Base-by-base conservation (phyloP, 2,329 filamentous ascomycete genomes). In the Huntiella omanensis region DNA sequence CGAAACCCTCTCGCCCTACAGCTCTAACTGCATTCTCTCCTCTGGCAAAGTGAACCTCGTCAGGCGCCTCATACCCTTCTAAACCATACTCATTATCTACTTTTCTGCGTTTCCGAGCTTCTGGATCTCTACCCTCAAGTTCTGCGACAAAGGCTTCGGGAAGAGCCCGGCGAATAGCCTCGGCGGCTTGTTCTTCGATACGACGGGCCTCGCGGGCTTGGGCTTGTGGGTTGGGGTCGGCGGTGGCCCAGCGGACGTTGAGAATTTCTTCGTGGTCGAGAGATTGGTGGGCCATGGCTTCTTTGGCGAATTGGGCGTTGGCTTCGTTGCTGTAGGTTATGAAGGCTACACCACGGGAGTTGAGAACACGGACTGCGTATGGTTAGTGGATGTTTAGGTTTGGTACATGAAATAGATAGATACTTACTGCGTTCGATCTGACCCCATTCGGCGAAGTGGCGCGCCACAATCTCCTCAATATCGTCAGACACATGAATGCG, bases 391-490 rank as follows among this genome's bases (percentile, higher is more conserved):
- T 17, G 12, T 35, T 40, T 40, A 40, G 41, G 35, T 15, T 33
- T 13, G 37, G 13, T 42, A 28, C 0, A 7, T 28, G 22, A 28
- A 28, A 28, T 28, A 28, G 6, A 28, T 28, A 2, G 22, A 28
- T 19, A 58, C 63, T 53, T 58, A 66, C 63, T 78, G 39, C 91
- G 75, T 60, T 96, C 88, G 43, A 98, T 68, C 56, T 87, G 82
- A 0, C 91, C 91, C 87, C 87, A 98, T 70, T 98, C 91, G 17
- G 85, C 81, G 59, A 96, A 95, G 63, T 98, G 91, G 11, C 92
- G 72, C 28, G 88, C 80, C 4, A 96, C 88, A 33, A 96, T 75
- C 63, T 98, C 91, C 59, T 98, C 88, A 51, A 96, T 95, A 57
- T 96, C 88, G 60, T 96, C 91, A 10, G 80, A 88, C 33, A 94